Evolutionary conservation across 1,284 basidiomycete species (phyloP).

Genomic region (Fomitopsis schrenkii): DNA sequence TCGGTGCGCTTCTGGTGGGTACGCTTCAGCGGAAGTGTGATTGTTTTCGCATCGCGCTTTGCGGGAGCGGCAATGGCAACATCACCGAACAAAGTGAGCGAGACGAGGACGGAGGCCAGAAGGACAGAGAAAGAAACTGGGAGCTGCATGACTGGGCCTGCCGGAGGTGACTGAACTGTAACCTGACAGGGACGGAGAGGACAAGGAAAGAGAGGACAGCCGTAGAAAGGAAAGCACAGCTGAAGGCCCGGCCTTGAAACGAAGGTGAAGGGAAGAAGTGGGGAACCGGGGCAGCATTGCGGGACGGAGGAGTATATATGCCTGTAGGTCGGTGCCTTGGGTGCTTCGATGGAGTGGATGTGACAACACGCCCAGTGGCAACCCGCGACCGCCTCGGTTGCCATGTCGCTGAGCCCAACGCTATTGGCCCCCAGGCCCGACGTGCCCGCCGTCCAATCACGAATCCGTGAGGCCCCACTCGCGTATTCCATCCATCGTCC

Average conservation of each 20-base stretch:
- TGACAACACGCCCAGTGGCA: background rate
- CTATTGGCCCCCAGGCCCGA: background rate
- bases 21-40: conserved; percentile 57
- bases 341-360: background rate
- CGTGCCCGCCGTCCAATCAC: background rate
- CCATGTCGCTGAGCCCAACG: background rate
- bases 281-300: background rate
- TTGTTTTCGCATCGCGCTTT: conserved; percentile 32
- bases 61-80: conserved; percentile 39
- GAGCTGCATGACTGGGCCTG: conserved; percentile 46
- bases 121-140: conserved; percentile 47
- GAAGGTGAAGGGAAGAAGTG: conserved; percentile 1
- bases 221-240: conserved; percentile 14
- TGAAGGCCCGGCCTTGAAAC: conserved; percentile 28
- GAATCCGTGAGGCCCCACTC: background rate
- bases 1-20: conserved; percentile 36
- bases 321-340: background rate
- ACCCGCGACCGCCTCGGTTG: background rate
- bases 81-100: conserved; percentile 32
- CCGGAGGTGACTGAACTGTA: conserved; percentile 16
- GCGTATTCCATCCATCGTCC: background rate
- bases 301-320: background rate
- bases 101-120: conserved; percentile 48
- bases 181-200: conserved; percentile 22
- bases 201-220: conserved; percentile 21